Percentiles rank a stretch among this genome's conserved stretches.
Evolutionary conservation across 768 basidiomycete species (phyloP).

Genomic region (Lactifluus hygrophoroides): DNA sequence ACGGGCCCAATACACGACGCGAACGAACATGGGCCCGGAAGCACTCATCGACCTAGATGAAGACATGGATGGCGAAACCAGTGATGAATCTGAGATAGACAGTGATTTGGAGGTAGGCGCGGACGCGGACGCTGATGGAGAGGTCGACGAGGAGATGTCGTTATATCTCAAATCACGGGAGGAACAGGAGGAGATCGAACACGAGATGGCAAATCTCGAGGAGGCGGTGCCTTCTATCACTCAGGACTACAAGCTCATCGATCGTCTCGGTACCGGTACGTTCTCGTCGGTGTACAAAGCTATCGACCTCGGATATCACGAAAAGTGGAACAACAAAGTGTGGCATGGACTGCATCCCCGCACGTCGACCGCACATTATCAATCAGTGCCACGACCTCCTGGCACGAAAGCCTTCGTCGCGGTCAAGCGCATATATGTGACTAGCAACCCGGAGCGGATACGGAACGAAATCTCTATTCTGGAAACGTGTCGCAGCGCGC

Average conservation of each 20-base stretch:
- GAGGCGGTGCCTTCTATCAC: slow-evolving; percentile 56
- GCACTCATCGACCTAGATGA: slow-evolving; percentile 41
- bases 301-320: slow-evolving; percentile 65
- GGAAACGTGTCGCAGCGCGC: slow-evolving; percentile 73
- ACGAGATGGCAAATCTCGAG: slow-evolving; percentile 70
- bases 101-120: slow-evolving; percentile 20
- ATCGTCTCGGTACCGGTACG: slow-evolving; percentile 92
- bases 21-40: slow-evolving; percentile 10
- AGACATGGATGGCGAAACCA: slow-evolving; percentile 31
- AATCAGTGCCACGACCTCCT: slow-evolving; percentile 36
- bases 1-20: slow-evolving; percentile 8
- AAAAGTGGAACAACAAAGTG: slow-evolving; percentile 64
- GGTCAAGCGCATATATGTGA: slow-evolving; percentile 94
- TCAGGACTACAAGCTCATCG: slow-evolving; percentile 68
- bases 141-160: slow-evolving; percentile 55
- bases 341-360: slow-evolving; percentile 65
- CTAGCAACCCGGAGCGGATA: slow-evolving; percentile 87
- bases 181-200: slow-evolving; percentile 65
- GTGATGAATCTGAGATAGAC: slow-evolving; percentile 25
- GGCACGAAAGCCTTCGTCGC: slow-evolving; percentile 72
- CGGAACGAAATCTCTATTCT: slow-evolving; percentile 89
- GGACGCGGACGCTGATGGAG: slow-evolving; percentile 29
- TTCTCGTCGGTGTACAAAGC: slow-evolving; percentile 99
- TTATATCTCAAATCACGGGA: slow-evolving; percentile 48
- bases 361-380: slow-evolving; percentile 57